Evolutionary conservation across 148 eudicot species (phyloP), one percentile per base, ranked within the genome.

Genomic region (Persicaria tinctoria): DNA sequence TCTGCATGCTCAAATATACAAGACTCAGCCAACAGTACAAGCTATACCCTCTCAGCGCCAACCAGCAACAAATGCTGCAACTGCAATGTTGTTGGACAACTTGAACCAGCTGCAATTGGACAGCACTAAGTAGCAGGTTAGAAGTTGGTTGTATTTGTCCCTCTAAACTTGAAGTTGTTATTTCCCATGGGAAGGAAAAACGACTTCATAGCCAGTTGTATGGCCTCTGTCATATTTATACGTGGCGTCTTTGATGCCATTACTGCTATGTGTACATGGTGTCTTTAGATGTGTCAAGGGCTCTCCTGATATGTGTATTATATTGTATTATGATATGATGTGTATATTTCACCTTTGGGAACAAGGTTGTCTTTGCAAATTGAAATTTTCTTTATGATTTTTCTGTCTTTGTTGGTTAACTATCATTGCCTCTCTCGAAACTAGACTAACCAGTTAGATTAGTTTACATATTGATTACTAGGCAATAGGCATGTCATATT

Each of bases 11-110:
- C 91, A 87, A 78, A 90, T 91, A 84, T 94, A 94, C 70, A 94
- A 91, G 82, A 86, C 88, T 79, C 98, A 90, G 81, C 98, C 98
- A 79, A 62, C 95, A 3, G 90, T 70, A 20, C 90, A 90, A 20
- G 51, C 76, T 18, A 54, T 86, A 75, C 57, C 86, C 50, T 71
- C 86, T 70, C 93, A 86, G 75, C 81, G 79, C 73, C 90, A 87
- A 49, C 74, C 81, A 45, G 66, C 80, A 75, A 73, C 83, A 16
- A 87, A 69, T 72, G 82, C 76, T 18, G 75, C 83, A 32, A 72
- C 79, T 13, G 75, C 78, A 5, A 72, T 84, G 74, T 72, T 87
- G 73, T 72, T 91, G 3, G 94, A 88, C 59, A 76, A 86, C 75
- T 76, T 86, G 16, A 44, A 80, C 16, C 87, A 83, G 76, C 70